phyloP scores from a whole-genome alignment of 768 basidiomycete genomes.

The Strobilomyces confusus region DNA sequence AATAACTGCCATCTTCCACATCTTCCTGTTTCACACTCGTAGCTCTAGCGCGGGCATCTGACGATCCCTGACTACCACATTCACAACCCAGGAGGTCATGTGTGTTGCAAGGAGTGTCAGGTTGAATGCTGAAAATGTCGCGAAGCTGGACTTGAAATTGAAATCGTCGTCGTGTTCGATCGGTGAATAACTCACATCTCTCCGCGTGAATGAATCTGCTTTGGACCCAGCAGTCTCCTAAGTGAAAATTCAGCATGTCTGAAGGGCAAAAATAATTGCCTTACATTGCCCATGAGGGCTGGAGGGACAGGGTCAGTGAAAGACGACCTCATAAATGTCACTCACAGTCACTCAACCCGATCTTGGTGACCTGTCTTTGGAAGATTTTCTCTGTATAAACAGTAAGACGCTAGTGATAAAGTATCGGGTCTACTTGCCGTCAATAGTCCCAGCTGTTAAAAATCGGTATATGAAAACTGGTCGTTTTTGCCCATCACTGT shows the following conservation, averaged over 20 bases:
- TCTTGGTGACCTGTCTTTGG: slow-evolving; percentile 92
- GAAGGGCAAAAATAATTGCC: slow-evolving; percentile 4
- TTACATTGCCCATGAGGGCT: slow-evolving; percentile 74
- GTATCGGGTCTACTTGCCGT: slow-evolving; percentile 47
- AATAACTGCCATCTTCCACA: slow-evolving; percentile 28
- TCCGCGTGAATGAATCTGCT: slow-evolving; percentile 80
- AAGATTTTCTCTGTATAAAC: slow-evolving; percentile 72
- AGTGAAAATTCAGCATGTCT: slow-evolving; percentile 7
- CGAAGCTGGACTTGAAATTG: slow-evolving; percentile 53
- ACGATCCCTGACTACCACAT: slow-evolving; percentile 41
- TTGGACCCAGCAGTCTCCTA: slow-evolving; percentile 53
- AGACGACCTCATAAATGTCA: slow-evolving; percentile 12
- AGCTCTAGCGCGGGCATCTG: background rate
- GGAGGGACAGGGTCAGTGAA: slow-evolving; percentile 8
- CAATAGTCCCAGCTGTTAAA: slow-evolving; percentile 84
- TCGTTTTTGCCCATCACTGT: slow-evolving; percentile 89
- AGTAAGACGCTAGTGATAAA: background rate
- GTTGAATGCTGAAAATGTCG: slow-evolving; percentile 88
- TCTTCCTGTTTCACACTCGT: slow-evolving; percentile 20
- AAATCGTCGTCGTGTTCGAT: background rate
- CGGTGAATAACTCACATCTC: slow-evolving; percentile 57
- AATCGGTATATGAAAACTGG: slow-evolving; percentile 89
- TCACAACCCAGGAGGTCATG: slow-evolving; percentile 87
- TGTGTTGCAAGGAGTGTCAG: slow-evolving; percentile 78
- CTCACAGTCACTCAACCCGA: slow-evolving; percentile 84